Percentiles rank a stretch among this genome's conserved stretches.
These are phyloP conservation scores for Erodium trifolium DNA, from an alignment of 441 rosid species.

Conservation along the genomic window DNA sequence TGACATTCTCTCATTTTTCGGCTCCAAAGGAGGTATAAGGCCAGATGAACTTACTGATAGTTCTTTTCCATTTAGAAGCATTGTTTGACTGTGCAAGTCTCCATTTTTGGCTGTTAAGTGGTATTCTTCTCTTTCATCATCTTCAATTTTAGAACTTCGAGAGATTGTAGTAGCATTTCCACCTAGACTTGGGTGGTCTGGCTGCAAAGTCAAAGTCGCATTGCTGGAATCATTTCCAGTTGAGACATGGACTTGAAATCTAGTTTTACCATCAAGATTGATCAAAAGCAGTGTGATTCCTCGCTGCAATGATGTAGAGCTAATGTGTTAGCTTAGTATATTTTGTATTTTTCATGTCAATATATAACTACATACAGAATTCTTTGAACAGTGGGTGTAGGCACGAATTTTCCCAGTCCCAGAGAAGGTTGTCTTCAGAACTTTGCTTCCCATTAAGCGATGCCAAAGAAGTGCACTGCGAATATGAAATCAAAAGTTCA, in stretches of 20 bases:
- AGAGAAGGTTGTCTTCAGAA: slow-evolving; percentile 50
- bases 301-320: slow-evolving; percentile 38
- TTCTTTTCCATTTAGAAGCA: slow-evolving; percentile 68
- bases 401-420: slow-evolving; percentile 60
- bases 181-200: slow-evolving; percentile 25
- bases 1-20: slow-evolving; percentile 37
- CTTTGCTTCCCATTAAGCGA: slow-evolving; percentile 68
- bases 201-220: slow-evolving; percentile 25
- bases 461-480: slow-evolving; percentile 90
- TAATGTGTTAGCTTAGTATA: slow-evolving; percentile 16
- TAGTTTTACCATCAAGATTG: slow-evolving; percentile 59
- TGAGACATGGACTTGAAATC: slow-evolving; percentile 20
- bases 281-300: slow-evolving; percentile 64
- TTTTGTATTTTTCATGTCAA: background rate
- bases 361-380: slow-evolving; percentile 39
- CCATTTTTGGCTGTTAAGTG: slow-evolving; percentile 79
- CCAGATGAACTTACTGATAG: slow-evolving; percentile 52
- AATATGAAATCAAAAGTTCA: slow-evolving; percentile 8
- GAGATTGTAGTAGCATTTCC: slow-evolving; percentile 16
- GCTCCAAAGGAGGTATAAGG: slow-evolving; percentile 55
- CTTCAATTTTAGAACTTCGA: slow-evolving; percentile 21
- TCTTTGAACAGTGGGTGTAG: slow-evolving; percentile 75
- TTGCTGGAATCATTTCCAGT: slow-evolving; percentile 37
- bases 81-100: slow-evolving; percentile 62
- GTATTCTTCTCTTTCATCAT: slow-evolving; percentile 61